Conservation (phyloP, 805 yeast genomes). For the Kodamaea nitidulidarum region DNA sequence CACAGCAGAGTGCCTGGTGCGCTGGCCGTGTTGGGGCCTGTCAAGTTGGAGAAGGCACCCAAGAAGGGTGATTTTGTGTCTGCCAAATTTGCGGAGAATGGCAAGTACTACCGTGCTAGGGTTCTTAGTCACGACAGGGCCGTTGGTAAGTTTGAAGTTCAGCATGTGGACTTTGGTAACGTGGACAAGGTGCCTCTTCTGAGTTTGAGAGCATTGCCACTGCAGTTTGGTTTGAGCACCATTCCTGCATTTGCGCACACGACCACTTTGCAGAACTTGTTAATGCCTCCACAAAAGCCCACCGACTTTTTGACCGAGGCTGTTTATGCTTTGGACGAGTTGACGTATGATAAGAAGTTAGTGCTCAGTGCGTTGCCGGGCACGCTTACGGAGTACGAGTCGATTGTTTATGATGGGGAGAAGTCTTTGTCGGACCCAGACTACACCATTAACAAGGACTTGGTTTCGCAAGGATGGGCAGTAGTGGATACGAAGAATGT, state of each 20-base stretch:
- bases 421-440: slow-evolving; percentile 49
- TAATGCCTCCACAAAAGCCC: slow-evolving; percentile 54
- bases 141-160: slow-evolving; percentile 44
- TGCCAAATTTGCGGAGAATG: slow-evolving; percentile 48
- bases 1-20: slow-evolving; percentile 32
- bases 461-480: slow-evolving; percentile 59
- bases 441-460: slow-evolving; percentile 56
- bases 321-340: slow-evolving; percentile 49
- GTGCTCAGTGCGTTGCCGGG: slow-evolving; percentile 50
- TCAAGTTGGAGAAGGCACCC: slow-evolving; percentile 36
- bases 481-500: slow-evolving; percentile 41
- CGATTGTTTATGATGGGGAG: slow-evolving; percentile 53
- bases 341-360: slow-evolving; percentile 47
- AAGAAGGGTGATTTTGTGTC: slow-evolving; percentile 58
- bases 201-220: slow-evolving; percentile 51
- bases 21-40: slow-evolving; percentile 34
- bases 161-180: slow-evolving; percentile 61
- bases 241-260: slow-evolving; percentile 54
- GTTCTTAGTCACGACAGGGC: slow-evolving; percentile 45
- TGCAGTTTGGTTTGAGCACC: slow-evolving; percentile 37
- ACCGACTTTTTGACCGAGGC: slow-evolving; percentile 55
- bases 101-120: slow-evolving; percentile 56
- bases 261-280: slow-evolving; percentile 49
- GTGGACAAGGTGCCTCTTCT: slow-evolving; percentile 41
- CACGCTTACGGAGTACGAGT: slow-evolving; percentile 44